Evolutionary conservation across 148 eudicot genomes (phyloP).

Genomic region (Silene latifolia): DNA sequence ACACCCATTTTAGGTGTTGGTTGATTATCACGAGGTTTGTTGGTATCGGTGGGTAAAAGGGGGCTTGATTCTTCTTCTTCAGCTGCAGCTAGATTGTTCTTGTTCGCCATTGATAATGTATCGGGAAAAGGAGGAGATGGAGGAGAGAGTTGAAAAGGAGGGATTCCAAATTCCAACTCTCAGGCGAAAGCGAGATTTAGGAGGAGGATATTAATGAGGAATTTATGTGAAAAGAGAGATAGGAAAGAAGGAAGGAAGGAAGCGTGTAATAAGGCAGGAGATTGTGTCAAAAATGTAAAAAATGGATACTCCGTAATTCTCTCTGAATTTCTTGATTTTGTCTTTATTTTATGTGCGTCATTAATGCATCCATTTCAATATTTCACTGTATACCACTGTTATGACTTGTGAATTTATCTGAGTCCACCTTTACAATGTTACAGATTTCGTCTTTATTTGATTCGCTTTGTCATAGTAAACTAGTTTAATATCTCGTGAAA

Average conservation of each 20-base stretch:
- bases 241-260: not conserved
- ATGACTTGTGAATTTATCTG: too few relatives aligned
- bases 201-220: not conserved
- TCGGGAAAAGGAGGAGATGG: not conserved
- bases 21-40: constrained; percentile 1
- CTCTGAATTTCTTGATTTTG: not conserved
- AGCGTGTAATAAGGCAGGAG: not conserved
- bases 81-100: constrained; percentile 28
- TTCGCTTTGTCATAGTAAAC: too few relatives aligned
- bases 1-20: not conserved
- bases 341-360: too few relatives aligned
- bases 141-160: constrained; percentile 12
- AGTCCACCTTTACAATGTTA: too few relatives aligned
- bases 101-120: constrained; percentile 30
- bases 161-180: constrained; percentile 13
- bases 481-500: too few relatives aligned
- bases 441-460: too few relatives aligned
- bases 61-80: constrained; percentile 69
- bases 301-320: not conserved
- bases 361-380: too few relatives aligned
- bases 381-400: too few relatives aligned
- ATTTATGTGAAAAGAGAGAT: not conserved
- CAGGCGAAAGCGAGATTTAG: constrained; percentile 4
- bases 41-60: constrained; percentile 29
- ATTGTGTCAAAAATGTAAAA: not conserved